Evolutionary conservation across 768 basidiomycete genomes (phyloP), one percentile per base, ranked within the genome.

Genomic region (Tephrocybe sp.): DNA sequence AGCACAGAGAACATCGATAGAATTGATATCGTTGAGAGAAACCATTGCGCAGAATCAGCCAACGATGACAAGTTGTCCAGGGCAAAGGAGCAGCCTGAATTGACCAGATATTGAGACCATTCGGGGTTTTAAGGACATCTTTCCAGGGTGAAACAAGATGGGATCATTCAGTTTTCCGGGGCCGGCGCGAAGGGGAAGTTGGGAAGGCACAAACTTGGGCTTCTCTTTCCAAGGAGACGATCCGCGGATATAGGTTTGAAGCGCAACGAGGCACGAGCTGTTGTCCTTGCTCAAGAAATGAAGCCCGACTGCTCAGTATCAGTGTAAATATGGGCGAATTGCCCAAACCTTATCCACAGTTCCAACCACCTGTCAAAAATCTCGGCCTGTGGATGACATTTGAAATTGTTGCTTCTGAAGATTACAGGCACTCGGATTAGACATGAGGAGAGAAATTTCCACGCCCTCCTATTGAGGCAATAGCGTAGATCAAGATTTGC

Each of bases 221-320:
- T 67, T 53, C 64, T 64, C 44, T 60, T 68, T 50, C 63, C 63
- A 54, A 64, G 64, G 49, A 62, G 67, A 74, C 71, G 71, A 45
- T 68, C 74, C 72, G 74, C 73, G 72, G 73, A 64, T 62, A 63
- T 68, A 41, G 60, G 65, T 65, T 55, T 58, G 55, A 60, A 58
- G 44, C 53, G 39, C 48, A 50, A 54, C 58, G 59, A 46, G 59
- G 62, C 71, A 73, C 65, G 70, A 70, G 71, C 70, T 60, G 57
- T 5, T 64, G 67, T 64, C 72, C 70, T 30, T 30, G 5, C 28
- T 5, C 28, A 30, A 30, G 28, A n/a, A n/a, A n/a, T n/a, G n/a
- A n/a, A n/a, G n/a, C n/a, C n/a, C n/a, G n/a, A n/a, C n/a, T n/a
- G n/a, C n/a, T n/a, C n/a, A n/a, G n/a, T n/a, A n/a, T n/a, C n/a